Base-by-base conservation (phyloP, 1,284 basidiomycete species). In the Malassezia caprae region DNA sequence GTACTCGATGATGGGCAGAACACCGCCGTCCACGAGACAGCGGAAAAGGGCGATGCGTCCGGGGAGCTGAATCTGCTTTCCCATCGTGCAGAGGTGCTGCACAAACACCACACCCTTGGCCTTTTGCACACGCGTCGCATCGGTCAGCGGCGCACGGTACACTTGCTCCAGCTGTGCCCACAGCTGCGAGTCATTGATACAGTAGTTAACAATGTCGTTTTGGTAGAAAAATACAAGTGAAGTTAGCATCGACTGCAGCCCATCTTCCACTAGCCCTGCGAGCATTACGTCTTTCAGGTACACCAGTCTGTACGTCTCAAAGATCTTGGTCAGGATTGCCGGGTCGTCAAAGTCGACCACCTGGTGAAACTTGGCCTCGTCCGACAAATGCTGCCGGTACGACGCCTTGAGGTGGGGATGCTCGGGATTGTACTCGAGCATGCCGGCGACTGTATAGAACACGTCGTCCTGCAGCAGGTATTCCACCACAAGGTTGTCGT, bases 191-290 rank as follows among this genome's bases (percentile, higher is more conserved):
- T 91, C 87, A 53, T 80, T 81, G 69, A 90, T 86, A 44, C 96
- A 83, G 73, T 93, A 85, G 51, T 81, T 84, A 72, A 96, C 89
- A 70, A 98, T 96, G 76, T 98, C 93, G 68, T 93, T 90, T 76
- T 99, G 93, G 77, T 96, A 94, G 81, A 93, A 98, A 74, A 96
- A 93, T 74, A 98, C 89, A 76, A 89, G 88, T 15, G 89, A 90
- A 77, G 90, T 96, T 68, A 98, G 82, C 66, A 96, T 89, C 67
- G 90, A 90, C 79, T 96, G 94, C 0, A 90, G 96, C 1, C 89
- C 87, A 75, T 99, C 93, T 70, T 99, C 93, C 42, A 96, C 81
- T 2, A 87, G 84, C 7, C 93, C 84, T 0, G 90, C 90, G 30
- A 99, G 85, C 32, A 98, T 89, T 56, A 99, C 93, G 72, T 98